Percentiles rank a stretch among this genome's conserved stretches.
These are phyloP conservation scores for Teratosphaeria pseudoeucalypti DNA, from an alignment of 2,329 filamentous ascomycete genomes.

Conservation along the genomic window DNA sequence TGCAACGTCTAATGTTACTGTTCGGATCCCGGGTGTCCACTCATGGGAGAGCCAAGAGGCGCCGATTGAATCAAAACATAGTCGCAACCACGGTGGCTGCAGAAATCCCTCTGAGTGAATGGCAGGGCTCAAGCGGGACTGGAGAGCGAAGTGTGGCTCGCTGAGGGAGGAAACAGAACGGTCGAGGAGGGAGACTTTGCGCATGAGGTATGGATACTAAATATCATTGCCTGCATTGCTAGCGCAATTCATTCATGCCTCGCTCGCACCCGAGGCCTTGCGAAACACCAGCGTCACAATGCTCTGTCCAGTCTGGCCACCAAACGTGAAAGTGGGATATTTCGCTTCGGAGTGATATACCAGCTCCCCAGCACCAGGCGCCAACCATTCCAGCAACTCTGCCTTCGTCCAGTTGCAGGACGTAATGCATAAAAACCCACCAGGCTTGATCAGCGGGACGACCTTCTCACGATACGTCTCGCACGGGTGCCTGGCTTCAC, in stretches of 20 bases:
- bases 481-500: slow-evolving; percentile 32
- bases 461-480: slow-evolving; percentile 67
- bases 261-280: background rate
- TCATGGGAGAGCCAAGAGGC: background rate
- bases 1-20: background rate
- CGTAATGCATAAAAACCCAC: slow-evolving; percentile 72
- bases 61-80: background rate
- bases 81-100: background rate
- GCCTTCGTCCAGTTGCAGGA: slow-evolving; percentile 97
- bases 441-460: slow-evolving; percentile 54
- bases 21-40: background rate
- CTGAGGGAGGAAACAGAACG: background rate
- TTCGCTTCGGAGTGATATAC: slow-evolving; percentile 57
- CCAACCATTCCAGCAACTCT: slow-evolving; percentile 75
- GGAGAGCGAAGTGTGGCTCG: background rate
- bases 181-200: background rate
- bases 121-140: background rate
- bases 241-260: background rate
- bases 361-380: slow-evolving; percentile 39
- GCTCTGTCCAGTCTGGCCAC: slow-evolving; percentile 76
- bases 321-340: slow-evolving; percentile 83
- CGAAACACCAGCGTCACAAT: slow-evolving; percentile 58
- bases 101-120: background rate
- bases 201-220: background rate
- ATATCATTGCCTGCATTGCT: background rate